Evolutionary conservation across 768 basidiomycete species (phyloP), one percentile per base, ranked within the genome.

Genomic region (Imleria badia): DNA sequence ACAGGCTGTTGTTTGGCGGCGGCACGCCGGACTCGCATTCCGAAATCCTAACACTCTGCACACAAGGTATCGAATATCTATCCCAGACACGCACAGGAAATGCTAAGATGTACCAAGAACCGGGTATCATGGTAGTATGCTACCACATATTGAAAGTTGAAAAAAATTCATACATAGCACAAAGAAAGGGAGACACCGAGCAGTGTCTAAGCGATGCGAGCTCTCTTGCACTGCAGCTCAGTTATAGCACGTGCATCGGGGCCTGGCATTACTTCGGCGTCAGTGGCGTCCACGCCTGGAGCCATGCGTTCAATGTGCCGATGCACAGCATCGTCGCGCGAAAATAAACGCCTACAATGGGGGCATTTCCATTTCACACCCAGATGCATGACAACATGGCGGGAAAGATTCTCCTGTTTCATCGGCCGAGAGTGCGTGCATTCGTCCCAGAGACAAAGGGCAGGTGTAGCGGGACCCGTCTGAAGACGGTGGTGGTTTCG

Each of bases 321-420:
- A 45, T 62, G 61, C 39, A 70, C 64, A 34, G 69, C 70, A 55
- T 70, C 69, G 15, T 72, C 70, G 55, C 69, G 69, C 48, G 69
- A 70, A 20, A 72, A 62, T 51, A 55, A 53, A 36, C 46, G 57
- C 19, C 44, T 48, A 23, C 69, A 70, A 51, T 64, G 64, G 13
- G 62, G 61, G 26, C 69, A 72, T 45, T 41, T 51, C 68, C 66
- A 72, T 49, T 66, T 72, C 42, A 70, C 62, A 7, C 64, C 62
- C 5, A 70, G 45, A 51, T 70, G 69, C 56, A 51, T 66, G 47
- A 70, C 60, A 14, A 70, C 50, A 40, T 70, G 69, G 10, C 69
- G 68, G 2, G 70, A 59, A 3, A 70, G 68, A 15, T 72, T 70
- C 51, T 70, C 69, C 53, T 67, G 69, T 48, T 66, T 70, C 66